These are phyloP conservation scores for Salix brachista DNA, from an alignment of 345 rosid species.

Conservation along the genomic window DNA sequence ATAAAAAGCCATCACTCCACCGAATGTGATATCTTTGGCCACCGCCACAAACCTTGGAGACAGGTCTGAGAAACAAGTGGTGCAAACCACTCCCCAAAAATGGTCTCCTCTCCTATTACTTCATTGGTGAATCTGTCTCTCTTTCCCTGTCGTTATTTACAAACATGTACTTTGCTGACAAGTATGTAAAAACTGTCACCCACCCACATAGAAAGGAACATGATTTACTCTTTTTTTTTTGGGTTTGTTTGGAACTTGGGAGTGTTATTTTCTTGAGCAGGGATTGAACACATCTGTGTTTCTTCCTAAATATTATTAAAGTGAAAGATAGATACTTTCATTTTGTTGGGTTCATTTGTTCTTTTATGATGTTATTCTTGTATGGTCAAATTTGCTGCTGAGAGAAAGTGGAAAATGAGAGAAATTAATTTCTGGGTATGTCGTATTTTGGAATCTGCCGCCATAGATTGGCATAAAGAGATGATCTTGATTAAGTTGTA, in stretches of 20 bases:
- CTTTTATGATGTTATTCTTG: not conserved
- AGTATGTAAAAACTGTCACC: not conserved
- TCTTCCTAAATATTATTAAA: not conserved
- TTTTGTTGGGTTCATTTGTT: not conserved
- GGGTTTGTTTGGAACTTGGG: not conserved
- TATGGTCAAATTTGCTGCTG: not conserved
- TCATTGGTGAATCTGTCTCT: slow-evolving; percentile 2
- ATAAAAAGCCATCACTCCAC: not conserved
- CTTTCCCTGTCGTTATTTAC: not conserved
- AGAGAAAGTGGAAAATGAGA: not conserved
- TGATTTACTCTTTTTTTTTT: not conserved
- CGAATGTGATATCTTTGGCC: not conserved
- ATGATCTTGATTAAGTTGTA: not conserved
- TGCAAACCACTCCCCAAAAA: not conserved
- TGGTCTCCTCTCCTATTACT: not conserved
- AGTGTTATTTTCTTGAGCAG: not conserved
- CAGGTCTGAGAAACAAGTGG: not conserved
- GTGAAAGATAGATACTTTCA: not conserved
- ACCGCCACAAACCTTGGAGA: not conserved
- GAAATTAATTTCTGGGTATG: not conserved
- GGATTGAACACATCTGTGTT: not conserved
- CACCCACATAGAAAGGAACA: not conserved
- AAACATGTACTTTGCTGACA: not conserved
- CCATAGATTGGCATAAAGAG: not conserved
- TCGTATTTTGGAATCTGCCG: not conserved